Base-by-base conservation (phyloP, 331 rosid genomes). In the Dryas integrifolia region DNA sequence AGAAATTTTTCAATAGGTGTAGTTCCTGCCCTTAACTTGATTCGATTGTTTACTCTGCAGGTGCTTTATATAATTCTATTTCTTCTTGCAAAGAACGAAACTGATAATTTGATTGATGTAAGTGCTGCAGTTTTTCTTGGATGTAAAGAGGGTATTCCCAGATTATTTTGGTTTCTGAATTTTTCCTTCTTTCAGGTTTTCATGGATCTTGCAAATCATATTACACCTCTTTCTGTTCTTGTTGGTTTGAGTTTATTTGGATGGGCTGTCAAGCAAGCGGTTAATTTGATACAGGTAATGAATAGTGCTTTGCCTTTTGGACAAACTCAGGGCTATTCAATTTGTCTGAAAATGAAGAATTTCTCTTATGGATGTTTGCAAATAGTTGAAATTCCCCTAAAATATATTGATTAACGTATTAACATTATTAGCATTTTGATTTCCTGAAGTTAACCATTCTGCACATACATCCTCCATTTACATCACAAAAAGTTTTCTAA, bases 241-340 rank as follows among this genome's bases (percentile, higher is more conserved):
- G 60, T 92, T n/a, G 86, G 65, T 59, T 69, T 85, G 47, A 85
- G 88, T 83, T 72, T 88, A 66, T 85, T 95, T 77, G 99, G 99
- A 76, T 95, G 99, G 92, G 89, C 90, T 16, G 93, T 85, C 82
- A 95, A 95, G 83, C 98, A 95, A 82, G 74, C 85, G 68, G 70
- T 91, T 53, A 95, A 95, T 80, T 48, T 92, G 58, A 95, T 95
- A 43, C 99, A 95, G 99, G 99, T 95, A 76, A 15, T 43, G 45
- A 44, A 44, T 67, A 0, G 2, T 40, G 5, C 43, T 58, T 47
- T 5, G 35, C 35, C 30, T 26, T 26, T 26, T 26, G 30, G 30
- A 26, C 1, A 26, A 26, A 26, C 30, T 26, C 0, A 53, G 30
- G 30, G 30, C 30, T 26, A 26, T 26, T 26, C 30, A 26, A 2